A percentile compares a stretch with the other conserved stretches of the same genome.
phyloP scores from a whole-genome alignment of 305 asterid genomes.

The Withania somnifera region DNA sequence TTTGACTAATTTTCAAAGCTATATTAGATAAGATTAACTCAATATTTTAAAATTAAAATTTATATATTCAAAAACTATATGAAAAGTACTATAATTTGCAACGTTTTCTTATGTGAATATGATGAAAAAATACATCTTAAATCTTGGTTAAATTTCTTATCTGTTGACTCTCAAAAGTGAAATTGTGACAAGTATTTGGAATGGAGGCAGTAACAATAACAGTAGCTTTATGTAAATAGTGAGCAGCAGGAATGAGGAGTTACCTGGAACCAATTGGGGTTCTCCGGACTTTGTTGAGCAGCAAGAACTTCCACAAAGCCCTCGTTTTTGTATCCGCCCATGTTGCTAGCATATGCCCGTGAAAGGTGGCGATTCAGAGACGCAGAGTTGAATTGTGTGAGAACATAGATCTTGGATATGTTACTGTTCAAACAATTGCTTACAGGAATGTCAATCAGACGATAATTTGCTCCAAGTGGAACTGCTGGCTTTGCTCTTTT shows the following conservation, averaged over 20 bases:
- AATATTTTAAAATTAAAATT: too few relatives aligned
- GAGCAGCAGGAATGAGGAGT: background rate
- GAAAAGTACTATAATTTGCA: too few relatives aligned
- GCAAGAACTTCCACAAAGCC: conserved; percentile 98
- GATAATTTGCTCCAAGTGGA: conserved; percentile 90
- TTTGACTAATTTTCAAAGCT: too few relatives aligned
- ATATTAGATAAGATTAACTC: too few relatives aligned
- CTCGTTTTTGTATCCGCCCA: conserved; percentile 81
- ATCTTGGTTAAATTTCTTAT: too few relatives aligned
- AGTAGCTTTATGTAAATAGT: background rate
- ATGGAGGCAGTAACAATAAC: too few relatives aligned
- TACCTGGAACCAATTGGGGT: conserved; percentile 95
- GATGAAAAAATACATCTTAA: too few relatives aligned
- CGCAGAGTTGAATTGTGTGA: conserved; percentile 93
- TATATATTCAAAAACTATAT: too few relatives aligned
- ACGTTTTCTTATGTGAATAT: too few relatives aligned
- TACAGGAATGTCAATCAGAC: conserved; percentile 86
- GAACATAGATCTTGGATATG: conserved; percentile 83
- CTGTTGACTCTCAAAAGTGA: too few relatives aligned
- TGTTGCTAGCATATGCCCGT: conserved; percentile 82
- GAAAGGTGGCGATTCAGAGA: conserved; percentile 94
- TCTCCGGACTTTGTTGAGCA: conserved; percentile 94
- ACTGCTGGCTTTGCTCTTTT: conserved; percentile 96
- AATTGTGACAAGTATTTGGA: too few relatives aligned
- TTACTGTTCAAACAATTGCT: conserved; percentile 94